Evolutionary conservation across 305 asterid genomes (phyloP), one percentile per base, ranked within the genome.

Genomic region (Coffea humblotiana): DNA sequence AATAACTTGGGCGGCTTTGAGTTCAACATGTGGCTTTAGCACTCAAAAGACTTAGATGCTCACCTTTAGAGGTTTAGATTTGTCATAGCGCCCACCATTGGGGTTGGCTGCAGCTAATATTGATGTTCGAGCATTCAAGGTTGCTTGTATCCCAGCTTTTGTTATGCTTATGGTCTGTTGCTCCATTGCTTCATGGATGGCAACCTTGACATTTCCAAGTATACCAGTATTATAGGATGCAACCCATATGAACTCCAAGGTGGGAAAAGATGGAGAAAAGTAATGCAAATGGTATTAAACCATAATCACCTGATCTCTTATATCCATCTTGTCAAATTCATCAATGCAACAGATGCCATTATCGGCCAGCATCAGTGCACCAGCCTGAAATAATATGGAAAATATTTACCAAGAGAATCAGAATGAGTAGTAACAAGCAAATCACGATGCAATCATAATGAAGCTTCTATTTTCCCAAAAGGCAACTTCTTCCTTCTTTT

Each of bases 101-200:
- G 99, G 99, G 80, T 96, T 96, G 74, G 98, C 99, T 71, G 99
- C 98, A 79, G 98, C 99, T 90, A 96, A 87, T 78, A 96, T 96
- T 81, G 99, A 92, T 76, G 97, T 96, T 85, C 99, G 89, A 61
- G 99, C 99, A 90, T 96, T 96, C 83, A 96, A 75, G 71, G 99
- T 96, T 82, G 99, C 97, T 87, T 96, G 99, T 84, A 96, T 96
- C 82, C 99, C 98, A 74, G 99, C 98, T 88, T 96, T 96, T 54
- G 99, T 96, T 82, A 96, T 94, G 91, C 99, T 96, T 90, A 96
- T 96, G 3, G 98, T 96, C 86, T 96, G 99, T 82, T 96, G 99
- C 83, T 96, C 98, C 99, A 96, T 96, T 81, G 98, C 98, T 88
- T 96, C 98, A 76, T 96, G 99, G 82, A 96, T 96, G 83, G 99